A percentile compares a stretch with the other conserved stretches of the same genome.
Conservation (phyloP, 306 rosid species). For the Prinsepia uniflora region DNA sequence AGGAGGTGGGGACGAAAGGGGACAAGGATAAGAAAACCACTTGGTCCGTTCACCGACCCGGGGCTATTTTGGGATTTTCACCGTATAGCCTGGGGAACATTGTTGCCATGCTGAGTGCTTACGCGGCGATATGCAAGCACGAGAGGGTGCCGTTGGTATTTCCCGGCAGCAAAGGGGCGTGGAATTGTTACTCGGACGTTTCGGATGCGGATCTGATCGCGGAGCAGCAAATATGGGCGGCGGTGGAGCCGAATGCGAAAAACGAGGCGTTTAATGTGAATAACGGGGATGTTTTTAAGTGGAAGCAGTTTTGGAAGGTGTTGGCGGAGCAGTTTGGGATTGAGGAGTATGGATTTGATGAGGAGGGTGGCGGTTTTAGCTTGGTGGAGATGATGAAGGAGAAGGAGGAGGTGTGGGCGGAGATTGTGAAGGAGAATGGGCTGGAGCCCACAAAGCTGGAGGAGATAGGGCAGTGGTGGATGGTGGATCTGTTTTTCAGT, state of each 20-base stretch:
- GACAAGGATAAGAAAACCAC: background rate
- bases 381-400: constrained; percentile 47
- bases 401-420: constrained; percentile 50
- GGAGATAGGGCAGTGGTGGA: constrained; percentile 13
- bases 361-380: constrained; percentile 17
- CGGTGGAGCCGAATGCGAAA: constrained; percentile 55
- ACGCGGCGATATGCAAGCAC: constrained; percentile 61
- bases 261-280: constrained; percentile 55
- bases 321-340: constrained; percentile 64
- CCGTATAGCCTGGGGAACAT: constrained; percentile 51
- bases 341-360: constrained; percentile 54
- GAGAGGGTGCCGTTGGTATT: constrained; percentile 46
- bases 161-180: constrained; percentile 42
- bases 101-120: constrained; percentile 39
- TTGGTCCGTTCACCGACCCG: constrained; percentile 59
- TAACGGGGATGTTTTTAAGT: constrained; percentile 58
- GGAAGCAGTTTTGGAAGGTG: constrained; percentile 68
- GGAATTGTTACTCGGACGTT: constrained; percentile 39
- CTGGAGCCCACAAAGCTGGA: constrained; percentile 15
- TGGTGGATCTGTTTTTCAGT: constrained; percentile 13
- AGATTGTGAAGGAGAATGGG: constrained; percentile 48
- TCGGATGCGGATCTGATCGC: constrained; percentile 70
- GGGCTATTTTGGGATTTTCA: constrained; percentile 47
- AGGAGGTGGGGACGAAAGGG: constrained; percentile 44
- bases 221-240: constrained; percentile 73